phyloP scores from a whole-genome alignment of 1,284 basidiomycete genomes.

The Irpex rosettiformis region DNA sequence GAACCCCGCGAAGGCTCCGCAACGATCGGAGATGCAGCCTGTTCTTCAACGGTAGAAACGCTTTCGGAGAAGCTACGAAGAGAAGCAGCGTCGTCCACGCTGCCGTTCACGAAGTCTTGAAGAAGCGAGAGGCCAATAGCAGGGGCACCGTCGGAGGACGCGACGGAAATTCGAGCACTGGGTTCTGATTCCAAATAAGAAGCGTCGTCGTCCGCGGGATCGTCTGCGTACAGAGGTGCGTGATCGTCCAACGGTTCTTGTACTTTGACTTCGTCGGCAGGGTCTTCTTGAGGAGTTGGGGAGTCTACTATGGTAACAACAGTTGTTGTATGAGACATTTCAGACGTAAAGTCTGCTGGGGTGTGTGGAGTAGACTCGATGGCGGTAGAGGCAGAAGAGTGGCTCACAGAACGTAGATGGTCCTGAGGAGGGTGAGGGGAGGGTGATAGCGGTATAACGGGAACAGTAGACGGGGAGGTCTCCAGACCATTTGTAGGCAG shows the following conservation, averaged over 20 bases:
- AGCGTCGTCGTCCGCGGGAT: constrained; percentile 12
- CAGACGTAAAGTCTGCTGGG: constrained; percentile 19
- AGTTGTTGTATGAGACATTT: constrained; percentile 5
- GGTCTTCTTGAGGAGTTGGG: neutral
- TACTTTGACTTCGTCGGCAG: neutral
- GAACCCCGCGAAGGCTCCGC: neutral
- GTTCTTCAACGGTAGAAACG: neutral
- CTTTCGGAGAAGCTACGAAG: constrained; percentile 3
- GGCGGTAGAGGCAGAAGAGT: constrained; percentile 21
- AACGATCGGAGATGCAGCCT: neutral
- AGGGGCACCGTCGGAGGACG: constrained; percentile 49
- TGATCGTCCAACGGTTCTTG: neutral
- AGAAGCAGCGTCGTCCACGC: constrained; percentile 28
- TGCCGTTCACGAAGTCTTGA: constrained; percentile 40
- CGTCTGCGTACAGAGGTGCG: constrained; percentile 4
- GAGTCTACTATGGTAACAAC: constrained; percentile 13
- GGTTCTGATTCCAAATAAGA: constrained; percentile 24
- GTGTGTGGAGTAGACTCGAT: constrained; percentile 23
- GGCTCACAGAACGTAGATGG: constrained; percentile 18
- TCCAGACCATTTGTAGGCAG: constrained; percentile 1
- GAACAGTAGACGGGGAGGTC: constrained; percentile 7
- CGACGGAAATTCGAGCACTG: constrained; percentile 29
- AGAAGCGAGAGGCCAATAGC: constrained; percentile 66
- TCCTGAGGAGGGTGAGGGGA: constrained; percentile 6
- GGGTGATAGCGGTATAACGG: neutral